Evolutionary conservation across 2,329 filamentous ascomycete genomes (phyloP), one percentile per base, ranked within the genome.

Genomic region (Penicillium sp.): DNA sequence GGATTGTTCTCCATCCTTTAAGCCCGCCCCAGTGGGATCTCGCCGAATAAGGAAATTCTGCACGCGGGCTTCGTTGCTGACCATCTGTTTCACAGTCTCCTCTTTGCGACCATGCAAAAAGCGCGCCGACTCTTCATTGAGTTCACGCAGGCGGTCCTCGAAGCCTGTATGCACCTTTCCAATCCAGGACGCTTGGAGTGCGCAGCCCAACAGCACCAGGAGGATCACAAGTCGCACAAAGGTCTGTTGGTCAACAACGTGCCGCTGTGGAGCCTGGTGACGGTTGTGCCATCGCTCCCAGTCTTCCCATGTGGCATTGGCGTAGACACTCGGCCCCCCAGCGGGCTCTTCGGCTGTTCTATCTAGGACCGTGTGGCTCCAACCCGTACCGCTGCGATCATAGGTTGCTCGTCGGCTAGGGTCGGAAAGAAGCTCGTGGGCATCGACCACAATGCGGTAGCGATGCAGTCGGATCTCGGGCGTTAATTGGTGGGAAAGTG

Each of bases 241-340:
- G 11, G 86, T 82, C 40, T 86, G 85, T 67, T 96, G 96, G 55
- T 88, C 90, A 75, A 93, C 86, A 89, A 49, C 86, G 47, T 69
- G 71, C 61, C 66, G 67, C 62, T 75, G 60, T 50, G 67, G 72
- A 65, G 57, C 66, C 67, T 63, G 79, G 72, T 67, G 79, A 72
- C 71, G 80, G 72, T 85, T 79, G 64, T 90, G 83, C 87, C 89
- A 96, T 43, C 81, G 82, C 76, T 96, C 91, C 92, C 92, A 97
- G 71, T 99, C 94, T 71, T 99, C 94, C 94, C 94, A 99, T 0
- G 94, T 97, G 1, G 91, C 94, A 71, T 97, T 97, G 63, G 78
- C 72, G 66, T 79, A 83, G 46, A 87, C 83, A 3, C 54, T 59
- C 71, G 69, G 79, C 53, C 66, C 77, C 65, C 67, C 63, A 1